These are phyloP conservation scores for Pseudoneurospora amorphoporcata DNA, from an alignment of 495 filamentous ascomycete species.

Conservation along the genomic window DNA sequence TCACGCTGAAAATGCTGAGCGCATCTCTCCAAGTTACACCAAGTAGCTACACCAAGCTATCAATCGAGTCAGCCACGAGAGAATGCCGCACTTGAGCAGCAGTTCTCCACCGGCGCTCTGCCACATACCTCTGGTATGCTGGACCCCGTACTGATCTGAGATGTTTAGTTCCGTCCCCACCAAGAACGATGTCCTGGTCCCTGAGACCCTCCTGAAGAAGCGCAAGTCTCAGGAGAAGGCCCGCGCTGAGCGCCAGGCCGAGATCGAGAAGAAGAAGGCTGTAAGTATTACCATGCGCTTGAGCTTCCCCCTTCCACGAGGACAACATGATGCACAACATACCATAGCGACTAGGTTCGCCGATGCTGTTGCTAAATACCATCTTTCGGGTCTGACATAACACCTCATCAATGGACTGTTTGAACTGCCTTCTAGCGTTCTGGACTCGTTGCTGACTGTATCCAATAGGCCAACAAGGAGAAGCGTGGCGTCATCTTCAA, in stretches of 20 bases:
- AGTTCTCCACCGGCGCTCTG: conserved; percentile 84
- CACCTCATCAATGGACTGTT: conserved; percentile 16
- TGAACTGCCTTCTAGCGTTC: conserved; percentile 3
- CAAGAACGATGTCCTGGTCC: conserved; percentile 85
- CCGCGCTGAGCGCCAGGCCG: conserved; percentile 71
- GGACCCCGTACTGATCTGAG: conserved; percentile 58
- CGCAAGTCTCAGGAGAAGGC: conserved; percentile 99
- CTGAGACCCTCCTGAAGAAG: conserved; percentile 99
- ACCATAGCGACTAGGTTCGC: conserved; percentile 83
- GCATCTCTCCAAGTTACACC: conserved; percentile 23
- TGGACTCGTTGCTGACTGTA: conserved; percentile 29
- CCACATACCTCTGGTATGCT: conserved; percentile 48
- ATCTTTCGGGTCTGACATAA: conserved; percentile 99
- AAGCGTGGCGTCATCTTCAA: conserved; percentile 98
- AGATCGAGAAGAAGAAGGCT: conserved; percentile 78
- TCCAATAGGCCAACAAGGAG: conserved; percentile 76
- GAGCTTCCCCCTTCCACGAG: conserved; percentile 16
- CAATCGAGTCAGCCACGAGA: conserved; percentile 72
- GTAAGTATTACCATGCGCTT: conserved; percentile 45
- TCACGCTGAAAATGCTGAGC: neutral
- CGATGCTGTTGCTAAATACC: conserved; percentile 96
- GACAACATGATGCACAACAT: conserved; percentile 52
- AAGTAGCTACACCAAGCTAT: conserved; percentile 22
- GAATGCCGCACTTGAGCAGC: conserved; percentile 82
- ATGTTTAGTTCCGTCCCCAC: conserved; percentile 68